Base-by-base conservation (phyloP, 768 basidiomycete species). In the Leccinum arenicola region DNA sequence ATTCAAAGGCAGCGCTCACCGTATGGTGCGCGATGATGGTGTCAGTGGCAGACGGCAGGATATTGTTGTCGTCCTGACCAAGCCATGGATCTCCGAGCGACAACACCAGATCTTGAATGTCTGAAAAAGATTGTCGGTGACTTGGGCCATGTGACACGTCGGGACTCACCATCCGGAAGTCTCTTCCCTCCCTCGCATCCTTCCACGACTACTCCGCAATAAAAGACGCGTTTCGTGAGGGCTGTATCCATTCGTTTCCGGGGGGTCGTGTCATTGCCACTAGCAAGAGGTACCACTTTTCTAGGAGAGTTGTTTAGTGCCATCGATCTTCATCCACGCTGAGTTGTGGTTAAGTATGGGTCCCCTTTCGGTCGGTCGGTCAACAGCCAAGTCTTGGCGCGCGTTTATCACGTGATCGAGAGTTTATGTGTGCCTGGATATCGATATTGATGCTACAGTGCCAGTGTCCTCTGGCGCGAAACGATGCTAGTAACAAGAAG, bases 141-240 rank as follows among this genome's bases (percentile, higher is more conserved):
- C 55, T 55, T 43, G 23, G n/a, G 50, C n/a, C 57, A 64, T 43
- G 49, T 38, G 21, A 31, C 29, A 56, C 27, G 15, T 7, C 6
- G 4, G 2, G 36, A 71, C 73, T 68, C 70, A 86, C 90, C 89
- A 73, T 86, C 84, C 40, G 85, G 81, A 52, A 91, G 80, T 58
- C 84, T 80, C 64, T 78, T 82, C 6, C 88, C 89, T 63, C 83
- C 80, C 61, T 88, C 88, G 40, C 88, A 85, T 54, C 85, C 86
- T 75, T 97, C 93, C 31, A 96, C 87, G 14, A 96, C 91, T 19
- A 96, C 90, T 48, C 91, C 91, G 68, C 90, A 92, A 70, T 89
- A 89, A 73, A 95, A 96, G 25, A 88, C 90, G 69, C 94, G 88
- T 71, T 82, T 87, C 6, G 89, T 95, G 62, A 84, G 65, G 53